Evolutionary conservation across 352 stramenopile species (phyloP), one percentile per base, ranked within the genome.

Genomic region (Aphanomyces cochlioides): DNA sequence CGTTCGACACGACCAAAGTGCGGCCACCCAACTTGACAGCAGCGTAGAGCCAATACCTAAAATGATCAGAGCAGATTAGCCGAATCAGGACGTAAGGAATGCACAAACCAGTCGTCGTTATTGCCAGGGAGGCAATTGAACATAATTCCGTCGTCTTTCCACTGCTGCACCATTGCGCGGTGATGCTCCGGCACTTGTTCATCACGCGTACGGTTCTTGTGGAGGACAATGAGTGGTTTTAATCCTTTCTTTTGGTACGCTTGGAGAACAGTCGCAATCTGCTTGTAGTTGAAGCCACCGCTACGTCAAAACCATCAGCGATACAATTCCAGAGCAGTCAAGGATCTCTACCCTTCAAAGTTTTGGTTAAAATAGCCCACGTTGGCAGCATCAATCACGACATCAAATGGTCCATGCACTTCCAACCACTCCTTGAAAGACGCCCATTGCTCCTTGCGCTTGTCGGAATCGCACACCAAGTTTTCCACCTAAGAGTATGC

Each of bases 281-380:
- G 97, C 45, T 77, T 40, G 79, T 99, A 99, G 77, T 95, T 91
- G 43, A 99, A 98, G 3, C 90, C 89, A 38, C 96, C 89, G 48
- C 87, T 92, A 39, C 64, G 66, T 15, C 6, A 21, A 74, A 69
- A 2, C 12, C 45, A 72, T 8, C n/a, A 70, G 21, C n/a, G n/a
- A 54, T 15, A 43, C 37, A n/a, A n/a, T n/a, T n/a, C n/a, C n/a
- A 5, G 34, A 4, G 47, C 3, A 63, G 7, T 45, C 19, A 54
- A 7, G 21, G 13, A 59, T 59, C 17, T 41, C 57, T 74, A 92
- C 87, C 85, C 87, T n/a, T 82, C 77, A 78, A 96, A 98, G 80
- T 99, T 99, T 78, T 98, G 85, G 79, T 98, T 94, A 77, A 92
- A 99, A 77, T 99, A 99, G 4, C 96, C 97, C 39, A 99, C 90